These are phyloP conservation scores for Phoma sp. DNA, from an alignment of 2,329 filamentous ascomycete genomes.

Conservation along the genomic window DNA sequence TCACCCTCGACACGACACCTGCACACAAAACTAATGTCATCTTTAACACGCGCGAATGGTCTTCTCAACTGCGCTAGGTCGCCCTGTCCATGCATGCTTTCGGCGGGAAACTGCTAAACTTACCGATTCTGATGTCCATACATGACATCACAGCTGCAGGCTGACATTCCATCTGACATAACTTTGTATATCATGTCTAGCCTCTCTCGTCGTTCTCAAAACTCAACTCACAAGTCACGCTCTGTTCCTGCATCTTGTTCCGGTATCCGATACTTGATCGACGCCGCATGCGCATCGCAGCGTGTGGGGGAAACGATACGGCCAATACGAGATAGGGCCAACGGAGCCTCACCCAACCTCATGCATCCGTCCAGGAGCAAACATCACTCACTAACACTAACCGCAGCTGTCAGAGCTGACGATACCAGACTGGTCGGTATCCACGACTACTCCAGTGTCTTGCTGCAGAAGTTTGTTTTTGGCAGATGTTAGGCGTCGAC, in stretches of 20 bases:
- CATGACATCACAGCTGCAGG: neutral
- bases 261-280: neutral
- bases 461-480: neutral
- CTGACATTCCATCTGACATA: neutral
- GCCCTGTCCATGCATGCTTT: no score
- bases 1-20: neutral
- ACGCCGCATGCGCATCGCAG: neutral
- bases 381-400: neutral
- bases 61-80: no score
- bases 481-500: neutral
- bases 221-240: no score
- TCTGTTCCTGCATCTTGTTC: neutral
- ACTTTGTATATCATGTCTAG: neutral
- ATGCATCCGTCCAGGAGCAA: neutral
- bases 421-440: neutral
- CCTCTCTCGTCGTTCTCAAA: neutral
- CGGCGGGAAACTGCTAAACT: no score
- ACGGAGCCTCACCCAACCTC: neutral
- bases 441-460: neutral
- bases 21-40: neutral
- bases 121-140: neutral
- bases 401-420: neutral
- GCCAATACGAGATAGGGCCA: neutral
- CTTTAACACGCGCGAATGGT: neutral
- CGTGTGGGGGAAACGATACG: neutral